Evolutionary conservation across 306 rosid species (phyloP).

Genomic region (Castanea mollissima): DNA sequence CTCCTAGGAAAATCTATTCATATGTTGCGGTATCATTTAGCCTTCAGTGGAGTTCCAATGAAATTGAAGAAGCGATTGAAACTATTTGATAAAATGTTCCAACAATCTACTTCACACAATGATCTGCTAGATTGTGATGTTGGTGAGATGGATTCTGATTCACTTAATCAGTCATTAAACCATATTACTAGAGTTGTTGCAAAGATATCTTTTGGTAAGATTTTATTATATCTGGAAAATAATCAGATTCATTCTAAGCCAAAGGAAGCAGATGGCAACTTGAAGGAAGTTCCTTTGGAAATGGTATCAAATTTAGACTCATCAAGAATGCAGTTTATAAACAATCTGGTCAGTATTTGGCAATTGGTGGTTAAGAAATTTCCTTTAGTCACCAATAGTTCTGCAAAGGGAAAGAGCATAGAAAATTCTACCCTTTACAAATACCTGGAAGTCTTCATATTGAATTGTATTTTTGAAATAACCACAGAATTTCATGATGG

Average conservation of each 20-base stretch:
- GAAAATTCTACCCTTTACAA: slow-evolving; percentile 44
- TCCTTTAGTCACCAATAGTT: slow-evolving; percentile 40
- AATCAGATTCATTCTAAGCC: slow-evolving; percentile 14
- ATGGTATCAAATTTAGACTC: slow-evolving; percentile 31
- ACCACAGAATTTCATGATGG: slow-evolving; percentile 41
- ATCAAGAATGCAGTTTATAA: slow-evolving; percentile 49
- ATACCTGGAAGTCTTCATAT: slow-evolving; percentile 58
- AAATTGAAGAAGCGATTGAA: slow-evolving; percentile 53
- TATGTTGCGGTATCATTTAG: slow-evolving; percentile 62
- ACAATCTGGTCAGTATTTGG: slow-evolving; percentile 68
- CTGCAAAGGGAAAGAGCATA: slow-evolving; percentile 35
- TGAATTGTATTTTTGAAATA: slow-evolving; percentile 56
- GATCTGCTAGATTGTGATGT: slow-evolving; percentile 60
- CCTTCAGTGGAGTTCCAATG: slow-evolving; percentile 48
- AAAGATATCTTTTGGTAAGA: slow-evolving; percentile 62
- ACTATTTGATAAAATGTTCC: slow-evolving; percentile 56
- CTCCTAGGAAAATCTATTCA: slow-evolving; percentile 74
- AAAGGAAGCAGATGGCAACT: slow-evolving; percentile 30
- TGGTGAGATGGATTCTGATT: slow-evolving; percentile 39
- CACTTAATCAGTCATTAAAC: slow-evolving; percentile 50
- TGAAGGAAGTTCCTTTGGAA: slow-evolving; percentile 33
- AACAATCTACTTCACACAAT: slow-evolving; percentile 33
- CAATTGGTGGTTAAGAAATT: slow-evolving; percentile 54
- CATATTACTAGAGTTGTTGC: slow-evolving; percentile 53
- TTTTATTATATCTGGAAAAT: slow-evolving; percentile 52